phyloP scores from a whole-genome alignment of 2,329 filamentous ascomycete genomes.

The Clonostachys byssicola region DNA sequence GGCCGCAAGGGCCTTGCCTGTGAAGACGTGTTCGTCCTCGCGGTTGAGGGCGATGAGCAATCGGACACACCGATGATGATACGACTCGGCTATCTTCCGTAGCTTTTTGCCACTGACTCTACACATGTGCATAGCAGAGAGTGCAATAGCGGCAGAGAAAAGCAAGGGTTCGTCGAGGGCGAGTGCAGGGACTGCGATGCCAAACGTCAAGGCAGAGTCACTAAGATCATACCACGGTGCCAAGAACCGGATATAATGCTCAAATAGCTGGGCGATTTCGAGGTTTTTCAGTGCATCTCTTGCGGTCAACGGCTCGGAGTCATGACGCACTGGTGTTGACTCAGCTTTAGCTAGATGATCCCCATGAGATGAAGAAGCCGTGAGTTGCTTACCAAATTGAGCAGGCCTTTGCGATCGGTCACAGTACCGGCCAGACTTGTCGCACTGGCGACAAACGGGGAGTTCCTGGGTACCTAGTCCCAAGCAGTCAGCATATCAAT shows the following conservation, averaged over 20 bases:
- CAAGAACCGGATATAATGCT: constrained; percentile 29
- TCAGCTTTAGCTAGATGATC: not conserved
- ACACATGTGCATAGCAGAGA: constrained; percentile 34
- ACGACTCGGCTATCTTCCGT: constrained; percentile 24
- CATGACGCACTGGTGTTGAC: not conserved
- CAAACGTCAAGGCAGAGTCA: constrained; percentile 27
- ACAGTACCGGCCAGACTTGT: constrained; percentile 22
- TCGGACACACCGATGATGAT: constrained; percentile 33
- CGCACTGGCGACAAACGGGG: constrained; percentile 25
- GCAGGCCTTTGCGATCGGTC: constrained; percentile 17
- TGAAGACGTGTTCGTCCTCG: constrained; percentile 18
- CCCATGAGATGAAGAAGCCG: not conserved
- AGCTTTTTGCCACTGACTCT: constrained; percentile 19
- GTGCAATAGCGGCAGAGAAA: constrained; percentile 36
- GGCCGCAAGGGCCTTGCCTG: constrained; percentile 35
- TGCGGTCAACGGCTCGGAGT: constrained; percentile 1
- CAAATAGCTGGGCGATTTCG: constrained; percentile 27
- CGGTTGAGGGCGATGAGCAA: constrained; percentile 28
- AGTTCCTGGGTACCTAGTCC: constrained; percentile 20
- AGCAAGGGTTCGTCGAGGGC: constrained; percentile 33
- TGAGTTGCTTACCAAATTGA: constrained; percentile 3
- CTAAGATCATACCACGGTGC: constrained; percentile 44
- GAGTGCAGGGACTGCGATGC: constrained; percentile 21
- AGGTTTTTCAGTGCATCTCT: constrained; percentile 11
- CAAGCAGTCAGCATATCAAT: too few species aligned